Evolutionary conservation across 2,329 filamentous ascomycete genomes (phyloP).

Genomic region (Hirsutella rhossiliensis): DNA sequence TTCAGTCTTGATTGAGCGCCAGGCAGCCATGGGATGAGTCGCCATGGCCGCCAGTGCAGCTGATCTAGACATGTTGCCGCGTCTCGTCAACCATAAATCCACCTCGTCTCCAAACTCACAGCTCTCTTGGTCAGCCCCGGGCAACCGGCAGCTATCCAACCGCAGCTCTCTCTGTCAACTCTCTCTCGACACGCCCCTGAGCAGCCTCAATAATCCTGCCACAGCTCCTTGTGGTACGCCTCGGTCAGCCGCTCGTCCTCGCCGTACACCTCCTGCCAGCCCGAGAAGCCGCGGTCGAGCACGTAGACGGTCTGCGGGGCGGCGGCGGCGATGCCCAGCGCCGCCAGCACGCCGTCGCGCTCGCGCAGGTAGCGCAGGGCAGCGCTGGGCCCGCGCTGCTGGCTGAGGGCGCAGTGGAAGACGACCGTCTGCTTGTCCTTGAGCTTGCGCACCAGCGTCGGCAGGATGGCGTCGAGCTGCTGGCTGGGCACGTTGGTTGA

Average conservation of each 20-base stretch:
- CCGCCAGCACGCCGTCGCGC: slow-evolving; percentile 36
- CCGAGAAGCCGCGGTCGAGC: slow-evolving; percentile 70
- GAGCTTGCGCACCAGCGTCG: slow-evolving; percentile 70
- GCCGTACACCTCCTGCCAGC: slow-evolving; percentile 81
- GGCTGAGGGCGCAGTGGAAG: slow-evolving; percentile 88
- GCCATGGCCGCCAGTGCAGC: too few species aligned
- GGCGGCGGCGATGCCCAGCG: slow-evolving; percentile 15
- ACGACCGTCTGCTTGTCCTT: slow-evolving; percentile 71
- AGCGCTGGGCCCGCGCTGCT: slow-evolving; percentile 78
- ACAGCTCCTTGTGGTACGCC: slow-evolving; percentile 73
- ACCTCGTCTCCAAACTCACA: too few species aligned
- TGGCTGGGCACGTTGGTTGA: slow-evolving; percentile 64
- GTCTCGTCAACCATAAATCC: too few species aligned
- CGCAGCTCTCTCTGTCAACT: too few species aligned
- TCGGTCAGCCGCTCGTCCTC: slow-evolving; percentile 72
- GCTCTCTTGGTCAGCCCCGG: too few species aligned
- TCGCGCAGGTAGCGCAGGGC: slow-evolving; percentile 71
- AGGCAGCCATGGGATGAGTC: too few species aligned
- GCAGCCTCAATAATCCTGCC: slow-evolving; percentile 43
- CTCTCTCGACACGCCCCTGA: too few species aligned
- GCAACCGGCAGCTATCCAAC: too few species aligned
- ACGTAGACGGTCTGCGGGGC: slow-evolving; percentile 62
- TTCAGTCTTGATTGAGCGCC: too few species aligned
- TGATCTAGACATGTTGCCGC: too few species aligned
- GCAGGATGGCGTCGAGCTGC: slow-evolving; percentile 63